Conservation (phyloP, 2,329 filamentous ascomycete species). For the Aureobasidium sp. region DNA sequence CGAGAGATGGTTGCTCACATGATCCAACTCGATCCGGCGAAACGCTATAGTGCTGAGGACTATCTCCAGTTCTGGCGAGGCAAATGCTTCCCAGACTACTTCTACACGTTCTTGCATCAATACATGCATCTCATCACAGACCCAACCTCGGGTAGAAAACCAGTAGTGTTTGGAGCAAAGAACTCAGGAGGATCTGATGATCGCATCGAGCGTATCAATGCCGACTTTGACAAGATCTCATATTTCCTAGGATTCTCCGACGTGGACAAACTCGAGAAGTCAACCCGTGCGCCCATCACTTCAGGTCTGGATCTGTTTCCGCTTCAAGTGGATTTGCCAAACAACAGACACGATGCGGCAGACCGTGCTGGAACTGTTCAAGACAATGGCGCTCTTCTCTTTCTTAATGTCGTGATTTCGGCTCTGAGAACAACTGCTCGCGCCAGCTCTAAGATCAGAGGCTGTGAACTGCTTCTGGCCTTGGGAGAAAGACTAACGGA, state of each 20-base stretch:
- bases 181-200: slow-evolving; percentile 87
- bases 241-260: slow-evolving; percentile 65
- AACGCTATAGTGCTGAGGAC: slow-evolving; percentile 86
- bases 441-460: slow-evolving; percentile 77
- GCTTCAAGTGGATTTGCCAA: slow-evolving; percentile 77
- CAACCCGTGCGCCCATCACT: slow-evolving; percentile 23
- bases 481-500: slow-evolving; percentile 89
- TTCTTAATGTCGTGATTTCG: slow-evolving; percentile 80
- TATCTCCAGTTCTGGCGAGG: slow-evolving; percentile 87
- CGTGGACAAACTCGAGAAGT: slow-evolving; percentile 20
- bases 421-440: slow-evolving; percentile 85
- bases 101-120: slow-evolving; percentile 94
- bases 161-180: slow-evolving; percentile 58
- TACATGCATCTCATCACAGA: slow-evolving; percentile 97
- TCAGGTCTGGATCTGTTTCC: slow-evolving; percentile 63
- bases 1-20: slow-evolving; percentile 88
- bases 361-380: slow-evolving; percentile 47
- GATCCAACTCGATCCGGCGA: slow-evolving; percentile 90
- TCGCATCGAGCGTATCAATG: slow-evolving; percentile 84
- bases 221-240: slow-evolving; percentile 96
- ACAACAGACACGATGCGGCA: slow-evolving; percentile 62
- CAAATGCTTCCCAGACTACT: slow-evolving; percentile 92
- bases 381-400: slow-evolving; percentile 89
- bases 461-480: slow-evolving; percentile 83
- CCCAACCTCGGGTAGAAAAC: slow-evolving; percentile 69